These are phyloP conservation scores for Microcos paniculata DNA, from an alignment of 345 rosid species.

Conservation along the genomic window DNA sequence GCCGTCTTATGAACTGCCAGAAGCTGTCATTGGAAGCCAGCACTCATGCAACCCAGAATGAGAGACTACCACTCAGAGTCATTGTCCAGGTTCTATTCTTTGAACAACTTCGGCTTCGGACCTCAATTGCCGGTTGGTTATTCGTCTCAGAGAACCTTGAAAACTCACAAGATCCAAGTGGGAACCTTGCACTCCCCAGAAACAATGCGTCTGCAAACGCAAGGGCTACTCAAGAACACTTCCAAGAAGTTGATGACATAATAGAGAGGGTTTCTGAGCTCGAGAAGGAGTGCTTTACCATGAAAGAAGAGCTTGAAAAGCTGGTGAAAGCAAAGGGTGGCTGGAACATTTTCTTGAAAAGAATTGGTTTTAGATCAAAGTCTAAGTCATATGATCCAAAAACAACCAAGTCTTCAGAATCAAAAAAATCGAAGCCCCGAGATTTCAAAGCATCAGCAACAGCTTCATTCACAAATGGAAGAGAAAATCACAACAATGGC, in stretches of 20 bases:
- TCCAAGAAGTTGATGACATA: conserved; percentile 46
- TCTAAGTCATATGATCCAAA: conserved; percentile 29
- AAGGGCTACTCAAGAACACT: conserved; percentile 20
- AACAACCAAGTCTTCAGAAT: conserved; percentile 16
- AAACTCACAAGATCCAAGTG: conserved; percentile 37
- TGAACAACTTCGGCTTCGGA: conserved; percentile 84
- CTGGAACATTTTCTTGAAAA: conserved; percentile 57
- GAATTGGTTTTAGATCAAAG: conserved; percentile 42
- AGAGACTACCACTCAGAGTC: conserved; percentile 82
- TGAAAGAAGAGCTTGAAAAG: conserved; percentile 79
- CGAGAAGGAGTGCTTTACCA: conserved; percentile 72
- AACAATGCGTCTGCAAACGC: conserved; percentile 21
- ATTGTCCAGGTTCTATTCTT: conserved; percentile 88
- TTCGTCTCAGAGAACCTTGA: conserved; percentile 61
- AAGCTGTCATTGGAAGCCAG: conserved; percentile 88
- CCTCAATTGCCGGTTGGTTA: conserved; percentile 70
- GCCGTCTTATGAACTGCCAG: conserved; percentile 83
- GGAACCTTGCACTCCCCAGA: conserved; percentile 44
- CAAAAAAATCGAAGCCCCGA: conserved; percentile 20
- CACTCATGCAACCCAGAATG: conserved; percentile 93
- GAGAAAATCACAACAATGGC: conserved; percentile 22
- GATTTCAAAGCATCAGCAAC: conserved; percentile 18
- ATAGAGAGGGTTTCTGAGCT: conserved; percentile 70
- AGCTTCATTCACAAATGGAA: conserved; percentile 18
- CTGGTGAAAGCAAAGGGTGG: conserved; percentile 59